phyloP scores from a whole-genome alignment of 495 filamentous ascomycete species.

The Penicillium paradoxum region DNA sequence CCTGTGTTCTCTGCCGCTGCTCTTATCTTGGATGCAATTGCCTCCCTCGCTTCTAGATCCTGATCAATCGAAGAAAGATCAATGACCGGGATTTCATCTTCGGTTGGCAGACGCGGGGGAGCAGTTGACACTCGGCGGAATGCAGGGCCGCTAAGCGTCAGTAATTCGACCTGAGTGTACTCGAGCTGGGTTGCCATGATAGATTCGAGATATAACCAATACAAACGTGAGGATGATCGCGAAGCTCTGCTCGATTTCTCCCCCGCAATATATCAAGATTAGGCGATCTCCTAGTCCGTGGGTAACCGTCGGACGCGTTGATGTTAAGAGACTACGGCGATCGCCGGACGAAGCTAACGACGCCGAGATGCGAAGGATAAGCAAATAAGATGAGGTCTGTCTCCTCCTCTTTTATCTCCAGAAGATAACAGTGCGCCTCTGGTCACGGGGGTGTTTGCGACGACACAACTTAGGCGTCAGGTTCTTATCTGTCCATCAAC shows the following conservation, averaged over 20 bases:
- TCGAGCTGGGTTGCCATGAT: background rate
- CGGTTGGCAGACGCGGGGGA: conserved; percentile 24
- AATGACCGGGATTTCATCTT: conserved; percentile 54
- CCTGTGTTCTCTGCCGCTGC: conserved; percentile 44
- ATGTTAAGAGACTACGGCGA: background rate
- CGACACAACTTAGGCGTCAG: too few relatives aligned
- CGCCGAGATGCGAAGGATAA: background rate
- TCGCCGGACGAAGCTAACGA: background rate
- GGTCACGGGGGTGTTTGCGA: background rate
- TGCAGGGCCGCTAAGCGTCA: conserved; percentile 23
- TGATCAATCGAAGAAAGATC: conserved; percentile 43
- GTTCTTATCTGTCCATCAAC: too few relatives aligned
- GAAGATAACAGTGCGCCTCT: too few relatives aligned
- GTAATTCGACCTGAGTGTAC: conserved; percentile 33
- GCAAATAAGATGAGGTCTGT: background rate
- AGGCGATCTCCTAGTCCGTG: background rate
- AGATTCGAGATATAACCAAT: background rate
- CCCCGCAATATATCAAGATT: background rate
- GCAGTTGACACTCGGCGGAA: conserved; percentile 33
- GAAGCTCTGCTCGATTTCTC: background rate
- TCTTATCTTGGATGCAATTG: conserved; percentile 36
- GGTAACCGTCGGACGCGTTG: conserved; percentile 1
- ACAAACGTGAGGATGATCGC: background rate
- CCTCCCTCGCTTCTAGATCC: conserved; percentile 31
- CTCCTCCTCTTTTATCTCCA: too few relatives aligned